Conservation (phyloP, 495 filamentous ascomycete species). For the Lasiosphaeria miniovina region DNA sequence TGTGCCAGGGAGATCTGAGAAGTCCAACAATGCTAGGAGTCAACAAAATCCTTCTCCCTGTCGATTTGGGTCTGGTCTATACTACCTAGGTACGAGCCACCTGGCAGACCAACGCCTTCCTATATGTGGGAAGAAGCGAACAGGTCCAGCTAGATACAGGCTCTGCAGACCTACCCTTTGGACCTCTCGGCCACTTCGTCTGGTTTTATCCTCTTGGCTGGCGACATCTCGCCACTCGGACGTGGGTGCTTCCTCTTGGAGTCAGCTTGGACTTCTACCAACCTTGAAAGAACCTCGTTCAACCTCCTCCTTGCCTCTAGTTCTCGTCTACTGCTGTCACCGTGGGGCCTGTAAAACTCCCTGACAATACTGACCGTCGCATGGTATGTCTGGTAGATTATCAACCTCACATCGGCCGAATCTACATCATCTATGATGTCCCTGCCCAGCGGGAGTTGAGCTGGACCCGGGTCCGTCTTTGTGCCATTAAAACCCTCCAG, state of each 20-base stretch:
- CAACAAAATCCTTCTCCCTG: too few species aligned
- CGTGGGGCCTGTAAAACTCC: slow-evolving; percentile 47
- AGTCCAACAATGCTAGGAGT: too few species aligned
- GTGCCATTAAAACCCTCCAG: slow-evolving; percentile 29
- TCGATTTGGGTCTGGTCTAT: too few species aligned
- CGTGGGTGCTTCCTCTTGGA: slow-evolving; percentile 26
- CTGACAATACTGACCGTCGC: slow-evolving; percentile 42
- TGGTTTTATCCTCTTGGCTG: slow-evolving; percentile 29
- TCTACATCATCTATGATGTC: slow-evolving; percentile 37
- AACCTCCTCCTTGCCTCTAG: slow-evolving; percentile 45
- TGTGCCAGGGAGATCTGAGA: too few species aligned
- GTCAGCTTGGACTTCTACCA: slow-evolving; percentile 37
- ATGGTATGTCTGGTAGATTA: slow-evolving; percentile 52
- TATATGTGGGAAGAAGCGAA: too few species aligned
- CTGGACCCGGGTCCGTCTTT: background rate
- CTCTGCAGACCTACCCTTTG: too few species aligned
- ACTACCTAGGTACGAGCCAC: too few species aligned
- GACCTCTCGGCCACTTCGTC: slow-evolving; percentile 3
- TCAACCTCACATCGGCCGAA: slow-evolving; percentile 32
- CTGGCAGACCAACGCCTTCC: too few species aligned
- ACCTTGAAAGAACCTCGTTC: slow-evolving; percentile 28
- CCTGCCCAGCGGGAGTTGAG: background rate
- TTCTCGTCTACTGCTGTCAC: slow-evolving; percentile 43
- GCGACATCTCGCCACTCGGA: slow-evolving; percentile 33
- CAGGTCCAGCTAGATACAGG: too few species aligned